Base-by-base conservation (phyloP, 768 basidiomycete species). In the Trametes cubensis region DNA sequence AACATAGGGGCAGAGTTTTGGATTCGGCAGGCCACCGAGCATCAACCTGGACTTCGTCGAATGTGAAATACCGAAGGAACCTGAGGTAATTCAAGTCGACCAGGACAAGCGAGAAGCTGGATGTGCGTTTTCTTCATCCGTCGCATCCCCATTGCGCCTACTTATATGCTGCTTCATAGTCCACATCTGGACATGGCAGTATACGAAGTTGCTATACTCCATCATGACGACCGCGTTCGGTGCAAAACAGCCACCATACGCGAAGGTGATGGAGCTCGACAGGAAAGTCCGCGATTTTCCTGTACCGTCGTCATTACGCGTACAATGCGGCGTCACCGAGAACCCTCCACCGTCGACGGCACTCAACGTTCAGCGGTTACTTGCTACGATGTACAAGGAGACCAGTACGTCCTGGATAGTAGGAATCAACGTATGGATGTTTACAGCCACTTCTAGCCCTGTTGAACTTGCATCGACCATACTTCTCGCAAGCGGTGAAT, bases 401-500 rank as follows among this genome's bases (percentile, higher is more conserved):
- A 67, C 72, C 15, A 71, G 75, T 66, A 25, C 10, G 67, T 62
- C 21, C 2, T 14, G 18, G 2, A 4, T 11, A 39, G 2, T 14
- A 8, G 3, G 4, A 7, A 10, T 15, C 6, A 3, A 26, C 20
- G 4, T 10, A 30, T 42, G 18, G 18, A 8, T n/a, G 44, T 55
- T 60, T 0, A 51, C n/a, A n/a, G n/a, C 55, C 17, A 3, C 7
- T 23, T 6, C 23, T 60, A 88, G 88, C 81, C 0, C 76, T 89
- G 38, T 73, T 90, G 30, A 84, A 84, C 66, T 76, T 91, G 17
- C 89, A 90, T 68, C 79, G 88, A 28, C 78, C 83, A 17, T 89
- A 88, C 70, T 87, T 90, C 67, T 84, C 84, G 2, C 85, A 85
- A 66, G 86, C 87, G 0, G 72, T 91, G 20, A 81, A 83, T 53